Conservation (phyloP, 495 filamentous ascomycete species). For the Aspergillus funiculosus region DNA sequence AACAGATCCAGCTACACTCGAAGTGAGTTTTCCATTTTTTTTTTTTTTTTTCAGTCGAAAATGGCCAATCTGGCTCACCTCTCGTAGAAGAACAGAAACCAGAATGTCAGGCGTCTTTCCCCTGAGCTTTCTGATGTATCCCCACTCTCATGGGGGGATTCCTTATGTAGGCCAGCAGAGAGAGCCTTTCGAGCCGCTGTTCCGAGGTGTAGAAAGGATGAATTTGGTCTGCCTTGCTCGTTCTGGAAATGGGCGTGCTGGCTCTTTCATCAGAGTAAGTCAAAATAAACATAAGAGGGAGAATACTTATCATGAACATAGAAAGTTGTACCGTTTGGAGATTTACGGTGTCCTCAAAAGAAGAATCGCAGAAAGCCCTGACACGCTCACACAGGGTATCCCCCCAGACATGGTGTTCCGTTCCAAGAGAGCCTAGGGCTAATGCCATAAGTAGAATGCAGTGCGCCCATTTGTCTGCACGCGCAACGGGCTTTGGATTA, state of each 20-base stretch:
- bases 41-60: no score
- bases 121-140: conserved; percentile 28
- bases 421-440: conserved; percentile 30
- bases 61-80: conserved; percentile 22
- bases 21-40: conserved; percentile 10
- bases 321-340: conserved; percentile 40
- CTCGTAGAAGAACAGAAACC: conserved; percentile 40
- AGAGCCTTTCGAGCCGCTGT: conserved; percentile 37
- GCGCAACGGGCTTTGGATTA: conserved; percentile 14
- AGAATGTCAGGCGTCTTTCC: conserved; percentile 37
- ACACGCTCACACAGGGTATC: conserved; percentile 38
- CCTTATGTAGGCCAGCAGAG: conserved; percentile 40
- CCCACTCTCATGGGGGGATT: conserved; percentile 25
- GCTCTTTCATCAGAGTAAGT: neutral
- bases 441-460: conserved; percentile 30
- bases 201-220: conserved; percentile 37
- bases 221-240: conserved; percentile 41
- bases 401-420: conserved; percentile 34
- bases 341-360: conserved; percentile 40
- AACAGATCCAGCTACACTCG: conserved; percentile 36
- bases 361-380: conserved; percentile 26
- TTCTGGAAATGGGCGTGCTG: conserved; percentile 38
- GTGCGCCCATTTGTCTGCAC: conserved; percentile 24
- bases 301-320: conserved; percentile 41
- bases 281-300: neutral